Percentiles rank a stretch among this genome's conserved stretches.
Evolutionary conservation across 2,329 filamentous ascomycete genomes (phyloP).

Genomic region (Pleomassaria siparia): DNA sequence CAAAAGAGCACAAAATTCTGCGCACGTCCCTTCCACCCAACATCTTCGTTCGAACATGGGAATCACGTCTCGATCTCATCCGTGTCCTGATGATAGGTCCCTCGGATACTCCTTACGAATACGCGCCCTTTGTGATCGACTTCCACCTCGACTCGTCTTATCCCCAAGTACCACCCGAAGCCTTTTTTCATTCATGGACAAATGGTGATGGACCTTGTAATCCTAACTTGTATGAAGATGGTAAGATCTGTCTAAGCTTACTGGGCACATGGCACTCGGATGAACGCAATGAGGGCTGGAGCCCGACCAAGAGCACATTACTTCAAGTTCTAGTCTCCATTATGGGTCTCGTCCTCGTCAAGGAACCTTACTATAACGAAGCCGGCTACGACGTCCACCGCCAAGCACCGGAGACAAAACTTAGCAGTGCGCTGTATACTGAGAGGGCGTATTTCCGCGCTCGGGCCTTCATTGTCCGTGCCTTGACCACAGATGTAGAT

Average conservation of each 20-base stretch:
- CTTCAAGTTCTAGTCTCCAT: slow-evolving; percentile 61
- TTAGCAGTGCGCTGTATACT: slow-evolving; percentile 54
- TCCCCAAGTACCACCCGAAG: slow-evolving; percentile 55
- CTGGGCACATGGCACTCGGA: slow-evolving; percentile 62
- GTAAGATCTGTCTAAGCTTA: slow-evolving; percentile 62
- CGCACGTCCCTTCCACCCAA: slow-evolving; percentile 54
- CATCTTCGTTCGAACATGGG: slow-evolving; percentile 62
- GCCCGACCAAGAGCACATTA: slow-evolving; percentile 53
- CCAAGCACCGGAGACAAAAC: slow-evolving; percentile 47
- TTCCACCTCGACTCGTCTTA: slow-evolving; percentile 54
- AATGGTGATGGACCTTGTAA: slow-evolving; percentile 57
- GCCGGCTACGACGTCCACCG: slow-evolving; percentile 60
- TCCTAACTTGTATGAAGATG: slow-evolving; percentile 64
- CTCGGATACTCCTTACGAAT: slow-evolving; percentile 61
- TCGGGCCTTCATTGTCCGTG: slow-evolving; percentile 53
- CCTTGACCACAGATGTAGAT: slow-evolving; percentile 44
- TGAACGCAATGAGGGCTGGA: slow-evolving; percentile 57
- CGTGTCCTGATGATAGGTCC: slow-evolving; percentile 62
- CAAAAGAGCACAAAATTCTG: slow-evolving; percentile 62
- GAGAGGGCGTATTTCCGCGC: slow-evolving; percentile 58
- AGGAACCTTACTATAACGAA: slow-evolving; percentile 65
- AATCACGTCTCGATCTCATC: slow-evolving; percentile 59
- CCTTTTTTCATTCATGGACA: slow-evolving; percentile 63
- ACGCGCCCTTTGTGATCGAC: slow-evolving; percentile 63
- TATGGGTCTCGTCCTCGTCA: slow-evolving; percentile 60